Conservation (phyloP, 139 green algal genomes). For the Chlorella sp. region DNA sequence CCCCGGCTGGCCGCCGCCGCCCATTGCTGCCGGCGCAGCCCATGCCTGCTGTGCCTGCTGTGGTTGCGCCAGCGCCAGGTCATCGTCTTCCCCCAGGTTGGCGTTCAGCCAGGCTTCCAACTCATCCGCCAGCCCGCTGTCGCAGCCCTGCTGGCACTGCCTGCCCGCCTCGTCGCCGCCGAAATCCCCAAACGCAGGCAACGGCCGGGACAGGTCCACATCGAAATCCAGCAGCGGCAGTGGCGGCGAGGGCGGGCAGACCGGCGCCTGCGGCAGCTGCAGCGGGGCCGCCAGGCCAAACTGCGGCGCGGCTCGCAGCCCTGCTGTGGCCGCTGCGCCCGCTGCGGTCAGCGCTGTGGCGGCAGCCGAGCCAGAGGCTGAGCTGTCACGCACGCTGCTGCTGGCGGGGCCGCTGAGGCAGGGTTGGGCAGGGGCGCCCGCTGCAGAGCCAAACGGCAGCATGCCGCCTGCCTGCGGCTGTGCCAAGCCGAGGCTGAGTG, state of each 20-base stretch:
- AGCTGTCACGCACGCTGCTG: background rate
- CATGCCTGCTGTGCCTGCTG: background rate
- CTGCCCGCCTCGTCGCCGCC: background rate
- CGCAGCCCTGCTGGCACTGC: background rate
- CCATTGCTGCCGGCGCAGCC: background rate
- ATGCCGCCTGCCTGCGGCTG: background rate
- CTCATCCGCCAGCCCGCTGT: slow-evolving; percentile 17
- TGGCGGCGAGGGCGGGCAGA: background rate
- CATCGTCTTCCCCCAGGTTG: slow-evolving; percentile 1
- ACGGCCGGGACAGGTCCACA: background rate
- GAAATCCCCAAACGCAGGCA: background rate
- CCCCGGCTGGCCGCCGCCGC: background rate
- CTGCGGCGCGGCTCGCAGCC: background rate
- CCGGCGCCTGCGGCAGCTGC: background rate
- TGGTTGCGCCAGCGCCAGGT: background rate
- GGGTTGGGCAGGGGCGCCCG: background rate
- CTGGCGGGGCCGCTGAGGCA: background rate
- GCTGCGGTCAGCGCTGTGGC: background rate
- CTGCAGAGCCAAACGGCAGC: background rate
- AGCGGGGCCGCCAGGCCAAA: background rate
- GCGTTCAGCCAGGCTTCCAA: slow-evolving; percentile 15
- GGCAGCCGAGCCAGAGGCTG: background rate
- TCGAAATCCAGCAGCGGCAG: slow-evolving; percentile 37
- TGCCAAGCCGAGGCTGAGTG: background rate
- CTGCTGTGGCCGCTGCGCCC: background rate